Conservation (phyloP, 192 early-diverging fungal genomes). For the Rhizophlyctis rosea region DNA sequence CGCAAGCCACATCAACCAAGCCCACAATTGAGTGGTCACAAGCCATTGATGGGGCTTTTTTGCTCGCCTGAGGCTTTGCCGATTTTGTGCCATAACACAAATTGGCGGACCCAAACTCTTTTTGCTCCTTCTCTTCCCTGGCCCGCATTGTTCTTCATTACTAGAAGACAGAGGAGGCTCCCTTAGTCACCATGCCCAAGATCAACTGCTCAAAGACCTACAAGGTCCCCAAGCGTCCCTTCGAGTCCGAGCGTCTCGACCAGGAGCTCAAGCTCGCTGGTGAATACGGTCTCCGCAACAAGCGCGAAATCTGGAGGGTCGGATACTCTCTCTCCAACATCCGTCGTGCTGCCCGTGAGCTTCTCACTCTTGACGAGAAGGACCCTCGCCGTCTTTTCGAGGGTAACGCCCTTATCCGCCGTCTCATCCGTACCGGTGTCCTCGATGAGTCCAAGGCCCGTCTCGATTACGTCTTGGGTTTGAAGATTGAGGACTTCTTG, state of each 20-base stretch:
- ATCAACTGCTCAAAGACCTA: constrained; percentile 43
- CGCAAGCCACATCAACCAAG: no score
- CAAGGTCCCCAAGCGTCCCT: constrained; percentile 88
- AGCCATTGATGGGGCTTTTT: no score
- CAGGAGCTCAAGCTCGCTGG: constrained; percentile 82
- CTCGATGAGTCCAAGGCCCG: constrained; percentile 96
- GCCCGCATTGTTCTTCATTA: no score
- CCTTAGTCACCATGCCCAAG: constrained; percentile 36
- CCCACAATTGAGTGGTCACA: no score
- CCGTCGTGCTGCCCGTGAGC: constrained; percentile 99
- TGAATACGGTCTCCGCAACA: constrained; percentile 97
- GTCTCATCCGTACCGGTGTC: constrained; percentile 97
- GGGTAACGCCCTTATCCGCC: constrained; percentile 98
- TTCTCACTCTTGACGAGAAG: constrained; percentile 93
- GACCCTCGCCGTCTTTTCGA: constrained; percentile 97
- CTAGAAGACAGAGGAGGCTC: no score
- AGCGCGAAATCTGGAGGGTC: constrained; percentile 98
- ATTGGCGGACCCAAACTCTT: no score
- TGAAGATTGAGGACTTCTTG: constrained; percentile 98
- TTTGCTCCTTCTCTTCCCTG: no score
- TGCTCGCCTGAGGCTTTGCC: no score
- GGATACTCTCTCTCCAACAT: constrained; percentile 97
- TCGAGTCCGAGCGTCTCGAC: constrained; percentile 83
- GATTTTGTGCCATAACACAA: no score
- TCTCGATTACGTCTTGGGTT: constrained; percentile 97